Evolutionary conservation across 805 yeast species (phyloP).

Genomic region (Grigorovia jiainica): DNA sequence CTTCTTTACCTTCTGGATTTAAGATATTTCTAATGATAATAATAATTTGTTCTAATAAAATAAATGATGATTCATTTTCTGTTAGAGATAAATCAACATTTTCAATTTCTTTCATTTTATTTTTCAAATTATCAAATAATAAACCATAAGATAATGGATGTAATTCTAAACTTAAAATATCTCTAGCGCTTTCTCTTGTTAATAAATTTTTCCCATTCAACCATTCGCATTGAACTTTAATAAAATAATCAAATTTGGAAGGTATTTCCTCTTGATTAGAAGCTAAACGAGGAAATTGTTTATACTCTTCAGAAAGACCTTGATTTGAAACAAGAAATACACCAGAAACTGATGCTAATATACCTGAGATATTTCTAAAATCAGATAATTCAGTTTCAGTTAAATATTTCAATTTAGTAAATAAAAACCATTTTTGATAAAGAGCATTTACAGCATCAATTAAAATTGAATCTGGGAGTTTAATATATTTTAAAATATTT

Average conservation of each 20-base stretch:
- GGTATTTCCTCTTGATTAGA: slow-evolving; percentile 25
- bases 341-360: slow-evolving; percentile 60
- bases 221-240: slow-evolving; percentile 38
- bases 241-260: slow-evolving; percentile 35
- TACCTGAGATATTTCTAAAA: slow-evolving; percentile 60
- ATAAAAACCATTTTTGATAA: slow-evolving; percentile 26
- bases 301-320: slow-evolving; percentile 3
- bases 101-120: slow-evolving; percentile 25
- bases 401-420: slow-evolving; percentile 11
- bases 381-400: slow-evolving; percentile 33
- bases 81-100: slow-evolving; percentile 8
- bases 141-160: slow-evolving; percentile 45
- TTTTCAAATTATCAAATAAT: slow-evolving; percentile 36
- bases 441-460: slow-evolving; percentile 27
- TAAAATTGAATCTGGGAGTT: slow-evolving; percentile 17
- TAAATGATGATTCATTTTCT: slow-evolving; percentile 17
- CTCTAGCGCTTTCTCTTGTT: slow-evolving; percentile 59
- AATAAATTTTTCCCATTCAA: slow-evolving; percentile 39
- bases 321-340: slow-evolving; percentile 36
- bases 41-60: slow-evolving; percentile 38
- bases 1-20: slow-evolving; percentile 20
- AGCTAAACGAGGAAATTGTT: slow-evolving; percentile 5
- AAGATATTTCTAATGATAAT: slow-evolving; percentile 34
- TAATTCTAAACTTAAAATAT: slow-evolving; percentile 52
- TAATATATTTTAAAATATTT: slow-evolving; percentile 22